phyloP scores from a whole-genome alignment of 116 monocot genomes.

The Zostera marina region DNA sequence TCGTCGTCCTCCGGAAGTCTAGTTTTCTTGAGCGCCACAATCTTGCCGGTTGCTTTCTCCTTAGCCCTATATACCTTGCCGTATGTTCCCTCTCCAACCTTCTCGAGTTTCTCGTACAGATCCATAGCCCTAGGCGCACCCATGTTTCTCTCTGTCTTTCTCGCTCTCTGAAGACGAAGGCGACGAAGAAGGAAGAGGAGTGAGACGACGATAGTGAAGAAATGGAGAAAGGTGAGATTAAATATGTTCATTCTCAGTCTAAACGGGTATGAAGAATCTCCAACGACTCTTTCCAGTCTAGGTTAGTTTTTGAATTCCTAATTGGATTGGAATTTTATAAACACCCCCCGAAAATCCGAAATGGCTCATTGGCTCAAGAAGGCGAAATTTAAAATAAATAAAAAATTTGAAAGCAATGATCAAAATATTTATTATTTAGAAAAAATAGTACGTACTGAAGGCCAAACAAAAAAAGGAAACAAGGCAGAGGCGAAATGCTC shows the following conservation, averaged over 20 bases:
- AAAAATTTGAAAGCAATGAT: too few relatives aligned
- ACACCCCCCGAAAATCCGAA: too few relatives aligned
- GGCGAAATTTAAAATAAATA: too few relatives aligned
- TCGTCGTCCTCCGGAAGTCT: conserved; percentile 77
- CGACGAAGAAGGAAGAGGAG: background rate
- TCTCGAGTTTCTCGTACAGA: conserved; percentile 79
- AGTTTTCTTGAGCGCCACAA: conserved; percentile 78
- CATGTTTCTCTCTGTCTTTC: conserved; percentile 8
- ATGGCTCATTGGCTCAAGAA: too few relatives aligned
- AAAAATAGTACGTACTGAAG: too few relatives aligned
- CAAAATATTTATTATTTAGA: too few relatives aligned
- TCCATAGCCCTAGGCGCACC: conserved; percentile 40
- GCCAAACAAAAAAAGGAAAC: too few relatives aligned
- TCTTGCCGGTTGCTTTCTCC: conserved; percentile 50
- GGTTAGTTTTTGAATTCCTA: too few relatives aligned
- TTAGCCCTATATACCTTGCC: conserved; percentile 76
- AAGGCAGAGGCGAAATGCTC: too few relatives aligned
- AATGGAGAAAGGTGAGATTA: background rate
- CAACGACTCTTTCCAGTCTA: too few relatives aligned
- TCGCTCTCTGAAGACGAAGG: background rate
- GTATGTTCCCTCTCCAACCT: conserved; percentile 86
- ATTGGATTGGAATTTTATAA: too few relatives aligned
- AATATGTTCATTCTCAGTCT: background rate
- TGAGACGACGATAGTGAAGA: background rate
- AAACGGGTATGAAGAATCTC: too few relatives aligned